Conservation (phyloP, 352 stramenopile genomes). For the Globisporangium acanthophoron region DNA sequence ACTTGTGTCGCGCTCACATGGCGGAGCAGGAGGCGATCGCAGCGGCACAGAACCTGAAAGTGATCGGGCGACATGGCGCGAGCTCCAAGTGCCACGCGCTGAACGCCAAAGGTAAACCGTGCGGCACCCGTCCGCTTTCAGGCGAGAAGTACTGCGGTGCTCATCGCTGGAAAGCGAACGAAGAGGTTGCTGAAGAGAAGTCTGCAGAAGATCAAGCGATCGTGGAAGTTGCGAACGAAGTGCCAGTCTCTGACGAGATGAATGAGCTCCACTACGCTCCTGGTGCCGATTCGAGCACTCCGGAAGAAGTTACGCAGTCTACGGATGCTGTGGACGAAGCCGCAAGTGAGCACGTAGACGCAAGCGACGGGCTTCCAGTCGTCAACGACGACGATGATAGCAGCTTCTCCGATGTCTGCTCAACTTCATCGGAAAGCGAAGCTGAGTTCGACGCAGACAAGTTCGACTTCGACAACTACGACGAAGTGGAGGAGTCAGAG, state of each 20-base stretch:
- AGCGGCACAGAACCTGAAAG: neutral
- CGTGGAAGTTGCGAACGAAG: neutral
- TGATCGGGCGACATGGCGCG: neutral
- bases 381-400: conserved; percentile 10
- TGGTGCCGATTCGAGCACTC: neutral
- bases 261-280: neutral
- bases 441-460: conserved; percentile 36
- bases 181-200: neutral
- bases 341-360: neutral
- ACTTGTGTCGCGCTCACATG: conserved; percentile 31
- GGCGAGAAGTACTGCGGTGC: conserved; percentile 33
- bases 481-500: conserved; percentile 76
- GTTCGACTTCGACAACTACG: conserved; percentile 32
- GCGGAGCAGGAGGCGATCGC: neutral
- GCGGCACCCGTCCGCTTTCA: conserved; percentile 19
- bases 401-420: conserved; percentile 8
- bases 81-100: conserved; percentile 20
- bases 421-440: conserved; percentile 26
- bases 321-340: neutral
- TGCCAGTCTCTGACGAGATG: neutral
- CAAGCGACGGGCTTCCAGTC: neutral
- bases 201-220: neutral
- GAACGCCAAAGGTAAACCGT: conserved; percentile 45
- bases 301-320: neutral
- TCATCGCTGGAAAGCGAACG: conserved; percentile 15